Evolutionary conservation across 306 rosid species (phyloP), one percentile per base, ranked within the genome.

Genomic region (Cicer arietinum): DNA sequence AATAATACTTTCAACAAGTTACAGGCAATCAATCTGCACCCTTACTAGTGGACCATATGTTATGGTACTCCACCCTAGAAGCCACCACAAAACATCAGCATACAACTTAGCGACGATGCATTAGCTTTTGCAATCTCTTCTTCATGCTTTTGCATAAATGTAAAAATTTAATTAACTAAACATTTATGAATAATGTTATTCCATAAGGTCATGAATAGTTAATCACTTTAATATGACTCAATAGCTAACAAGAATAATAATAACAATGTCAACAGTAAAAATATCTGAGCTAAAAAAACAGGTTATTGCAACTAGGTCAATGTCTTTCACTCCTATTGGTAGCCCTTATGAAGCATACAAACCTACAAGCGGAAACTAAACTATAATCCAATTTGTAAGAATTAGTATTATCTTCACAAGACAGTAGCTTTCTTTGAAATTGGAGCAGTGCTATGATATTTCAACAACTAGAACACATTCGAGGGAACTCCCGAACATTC

Each of bases 331-430:
- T 69, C 43, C 18, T 35, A 6, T 18, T 3, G 44, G 50, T 13
- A 76, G 57, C 30, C 41, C 43, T 68, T 54, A 39, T 66, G 58
- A 67, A 22, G 71, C 74, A 81, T 69, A 64, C 58, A 69, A 44
- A 68, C 73, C 25, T 44, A 25, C 78, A 57, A 14, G 71, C 2
- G 43, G 52, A 77, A 71, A 16, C 63, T 65, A 77, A 77, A 71
- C 63, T 66, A 69, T 63, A 20, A 37, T 37, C 54, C 45, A 62
- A 61, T 42, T 17, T 44, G 77, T 64, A 61, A 41, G 56, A 63
- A 45, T 54, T 46, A 40, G 66, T 51, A 63, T 45, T 62, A 0
- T 54, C 73, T 46, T 14, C 53, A 71, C 44, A 53, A 76, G 67
- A 52, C 22, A 46, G 58, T 54, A 57, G 71, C 52, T 64, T 51